Percentiles rank a stretch among this genome's conserved stretches.
Evolutionary conservation across 2,329 filamentous ascomycete genomes (phyloP).

Genomic region (Trichoderma breve): DNA sequence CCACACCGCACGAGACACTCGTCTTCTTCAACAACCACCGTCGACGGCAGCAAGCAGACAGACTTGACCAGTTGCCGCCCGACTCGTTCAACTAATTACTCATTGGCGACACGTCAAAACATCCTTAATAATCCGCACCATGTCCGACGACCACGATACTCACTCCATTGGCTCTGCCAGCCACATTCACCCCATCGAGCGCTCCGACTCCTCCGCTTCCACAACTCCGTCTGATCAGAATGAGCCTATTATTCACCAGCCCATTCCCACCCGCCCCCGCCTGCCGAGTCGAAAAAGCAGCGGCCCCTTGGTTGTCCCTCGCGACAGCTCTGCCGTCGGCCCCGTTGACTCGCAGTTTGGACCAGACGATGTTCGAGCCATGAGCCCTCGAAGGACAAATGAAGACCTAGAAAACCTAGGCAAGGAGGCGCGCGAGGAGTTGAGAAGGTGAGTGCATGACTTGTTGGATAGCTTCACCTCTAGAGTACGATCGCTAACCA

Average conservation of each 20-base stretch:
- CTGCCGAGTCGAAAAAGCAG: conserved; percentile 74
- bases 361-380: conserved; percentile 84
- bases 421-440: conserved; percentile 70
- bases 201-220: conserved; percentile 39
- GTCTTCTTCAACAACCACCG: neutral
- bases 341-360: conserved; percentile 73
- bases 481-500: neutral
- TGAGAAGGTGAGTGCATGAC: conserved; percentile 47
- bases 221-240: conserved; percentile 37
- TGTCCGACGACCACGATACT: conserved; percentile 28
- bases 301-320: conserved; percentile 77
- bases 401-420: conserved; percentile 88
- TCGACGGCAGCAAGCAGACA: neutral
- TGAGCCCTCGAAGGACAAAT: conserved; percentile 89
- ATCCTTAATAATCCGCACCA: conserved; percentile 3
- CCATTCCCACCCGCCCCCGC: conserved; percentile 59
- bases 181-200: conserved; percentile 36
- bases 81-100: neutral
- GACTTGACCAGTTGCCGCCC: neutral
- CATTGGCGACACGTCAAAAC: neutral
- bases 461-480: conserved; percentile 36
- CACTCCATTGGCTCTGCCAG: conserved; percentile 27
- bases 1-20: neutral
- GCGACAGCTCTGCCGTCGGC: conserved; percentile 71
- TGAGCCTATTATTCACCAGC: conserved; percentile 46